Percentiles rank a stretch among this genome's conserved stretches.
These are phyloP conservation scores for Microglena sp. DNA, from an alignment of 139 green algal species.

Conservation along the genomic window DNA sequence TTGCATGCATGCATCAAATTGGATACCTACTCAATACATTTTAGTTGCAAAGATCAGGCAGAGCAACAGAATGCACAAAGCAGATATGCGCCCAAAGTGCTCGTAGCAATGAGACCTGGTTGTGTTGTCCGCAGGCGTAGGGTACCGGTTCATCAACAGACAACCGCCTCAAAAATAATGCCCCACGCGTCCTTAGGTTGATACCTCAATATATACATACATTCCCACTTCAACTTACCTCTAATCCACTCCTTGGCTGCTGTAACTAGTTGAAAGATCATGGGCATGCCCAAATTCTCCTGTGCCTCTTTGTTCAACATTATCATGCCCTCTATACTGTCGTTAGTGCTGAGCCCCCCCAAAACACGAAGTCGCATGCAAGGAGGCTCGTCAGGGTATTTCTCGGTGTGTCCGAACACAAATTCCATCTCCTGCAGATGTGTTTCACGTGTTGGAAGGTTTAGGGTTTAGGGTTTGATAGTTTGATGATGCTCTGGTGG, in stretches of 20 bases:
- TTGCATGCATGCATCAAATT: no score
- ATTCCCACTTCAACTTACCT: no score
- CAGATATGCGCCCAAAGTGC: no score
- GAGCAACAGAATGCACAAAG: no score
- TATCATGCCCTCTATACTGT: slow-evolving; percentile 37
- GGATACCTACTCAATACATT: no score
- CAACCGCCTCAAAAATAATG: no score
- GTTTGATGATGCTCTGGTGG: neutral
- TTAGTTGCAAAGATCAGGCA: no score
- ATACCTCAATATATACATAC: no score
- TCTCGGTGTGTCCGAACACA: slow-evolving; percentile 43
- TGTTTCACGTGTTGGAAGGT: neutral
- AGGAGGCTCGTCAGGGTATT: slow-evolving; percentile 49
- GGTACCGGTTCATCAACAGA: no score
- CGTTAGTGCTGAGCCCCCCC: slow-evolving; percentile 51
- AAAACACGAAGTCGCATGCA: slow-evolving; percentile 45
- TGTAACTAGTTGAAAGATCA: slow-evolving; percentile 66
- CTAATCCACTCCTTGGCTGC: slow-evolving; percentile 64
- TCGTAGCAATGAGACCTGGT: no score
- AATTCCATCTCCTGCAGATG: slow-evolving; percentile 30
- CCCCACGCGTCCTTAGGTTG: no score
- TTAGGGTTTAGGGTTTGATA: neutral
- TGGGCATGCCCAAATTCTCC: slow-evolving; percentile 69
- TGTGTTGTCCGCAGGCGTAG: no score
- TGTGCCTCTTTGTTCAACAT: slow-evolving; percentile 31